Evolutionary conservation across 805 yeast genomes (phyloP), one percentile per base, ranked within the genome.

Genomic region (Candida coquimbonensis): DNA sequence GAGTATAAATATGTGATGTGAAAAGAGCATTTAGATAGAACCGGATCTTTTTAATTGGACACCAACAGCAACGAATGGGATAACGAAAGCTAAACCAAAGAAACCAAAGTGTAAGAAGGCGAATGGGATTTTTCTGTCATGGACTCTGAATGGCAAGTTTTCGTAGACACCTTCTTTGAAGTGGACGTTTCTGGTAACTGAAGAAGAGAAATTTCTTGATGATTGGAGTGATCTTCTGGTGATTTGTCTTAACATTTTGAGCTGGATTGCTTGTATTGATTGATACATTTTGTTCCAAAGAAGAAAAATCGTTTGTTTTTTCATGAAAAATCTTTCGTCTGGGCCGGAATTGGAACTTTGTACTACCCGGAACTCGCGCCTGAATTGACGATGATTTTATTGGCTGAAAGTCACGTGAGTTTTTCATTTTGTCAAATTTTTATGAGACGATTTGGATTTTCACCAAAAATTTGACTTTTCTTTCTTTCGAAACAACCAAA

Each of bases 101-200:
- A 80, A 83, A 44, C 89, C 80, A 75, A 86, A 83, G 75, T 84
- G 95, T 55, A 83, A 75, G 44, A 88, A 72, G 55, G 81, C 87
- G 67, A 77, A 89, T 56, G 97, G 98, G 54, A 91, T 77, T 73
- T 81, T 85, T 78, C 96, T 89, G 79, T 82, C 75, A 78, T 88
- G 89, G 53, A 91, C 95, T 77, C 80, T 80, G 81, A 91, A 93
- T 55, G 99, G 99, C 53, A 91, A 64, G 79, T 93, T 91, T 61
- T 84, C 74, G 82, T 93, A 93, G 40, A 83, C 81, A 62, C 97
- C 97, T 62, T 78, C 84, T 59, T 80, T 80, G 63, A 76, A 81
- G 69, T 78, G 85, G 53, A 59, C 71, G 42, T 47, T 48, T 43
- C 48, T 66, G 57, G 72, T 64, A 47, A 83, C 61, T 55, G 88